Base-by-base conservation (phyloP, 2,329 filamentous ascomycete species). In the Neurospora crassa region DNA sequence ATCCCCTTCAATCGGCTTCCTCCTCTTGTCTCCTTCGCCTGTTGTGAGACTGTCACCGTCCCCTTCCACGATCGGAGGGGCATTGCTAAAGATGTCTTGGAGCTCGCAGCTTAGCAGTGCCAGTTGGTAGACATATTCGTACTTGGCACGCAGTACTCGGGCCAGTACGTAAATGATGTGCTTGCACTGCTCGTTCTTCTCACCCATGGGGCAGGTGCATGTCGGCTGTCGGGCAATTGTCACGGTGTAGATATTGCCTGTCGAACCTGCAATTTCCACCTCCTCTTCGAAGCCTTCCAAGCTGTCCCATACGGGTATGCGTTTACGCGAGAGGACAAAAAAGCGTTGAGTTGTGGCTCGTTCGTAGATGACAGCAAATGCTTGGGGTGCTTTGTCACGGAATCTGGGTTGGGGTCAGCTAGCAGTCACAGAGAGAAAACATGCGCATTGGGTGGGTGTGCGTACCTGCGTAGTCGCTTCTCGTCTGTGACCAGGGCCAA, bases 191-290 rank as follows among this genome's bases (percentile, higher is more conserved):
- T 87, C 83, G 0, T 87, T 86, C 42, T 82, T 82, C 37, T 72
- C 75, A 1, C 83, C 84, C 71, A 89, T 84, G 0, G 88, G 87
- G 72, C 89, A 90, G 68, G 83, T 81, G 77, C 89, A 91, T 0
- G 75, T 80, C 0, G 88, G 86, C 20, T 82, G 75, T n/a, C 82
- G 82, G 3, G 81, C 80, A 69, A 91, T 84, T 42, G 79, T 79
- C 41, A 91, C 84, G 0, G 79, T 85, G 78, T 92, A 91, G 71
- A 91, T 82, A 74, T 91, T 91, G 18, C 89, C 89, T 1, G 88
- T 91, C 11, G 87, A 87, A 0, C 89, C 90, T 0, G 89, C 87
- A 72, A 91, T 81, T 71, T 88, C 82, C 68, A 91, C 81, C 0
- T 78, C 80, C 77, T 91, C 88, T 70, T 84, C 80, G 0, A 83